phyloP scores from a whole-genome alignment of 345 rosid species.

The Durio zibethinus region DNA sequence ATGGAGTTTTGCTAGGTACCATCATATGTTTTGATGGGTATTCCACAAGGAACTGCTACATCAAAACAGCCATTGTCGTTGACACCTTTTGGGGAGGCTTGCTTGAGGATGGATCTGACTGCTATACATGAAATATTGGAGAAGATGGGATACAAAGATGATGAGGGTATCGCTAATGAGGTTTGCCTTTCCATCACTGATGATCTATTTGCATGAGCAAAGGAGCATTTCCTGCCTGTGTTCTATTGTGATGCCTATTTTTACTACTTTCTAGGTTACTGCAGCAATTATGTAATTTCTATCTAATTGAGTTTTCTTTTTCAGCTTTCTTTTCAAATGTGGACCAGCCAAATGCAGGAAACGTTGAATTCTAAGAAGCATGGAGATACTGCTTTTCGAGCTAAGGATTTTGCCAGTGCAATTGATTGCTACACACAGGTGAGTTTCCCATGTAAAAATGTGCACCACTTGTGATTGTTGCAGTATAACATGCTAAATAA shows the following conservation, averaged over 20 bases:
- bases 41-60: constrained; percentile 47
- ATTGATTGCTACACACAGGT: constrained; percentile 79
- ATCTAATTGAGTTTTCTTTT: constrained; percentile 5
- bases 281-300: background rate
- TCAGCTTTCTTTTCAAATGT: constrained; percentile 96
- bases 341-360: constrained; percentile 95
- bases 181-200: constrained; percentile 30
- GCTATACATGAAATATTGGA: constrained; percentile 82
- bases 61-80: constrained; percentile 42
- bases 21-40: constrained; percentile 55
- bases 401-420: constrained; percentile 73
- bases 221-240: background rate
- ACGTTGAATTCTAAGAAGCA: constrained; percentile 81
- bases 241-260: background rate
- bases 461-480: background rate
- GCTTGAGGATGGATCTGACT: constrained; percentile 77
- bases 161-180: constrained; percentile 87
- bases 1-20: constrained; percentile 48
- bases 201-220: background rate
- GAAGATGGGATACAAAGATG: constrained; percentile 90
- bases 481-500: background rate
- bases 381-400: constrained; percentile 87
- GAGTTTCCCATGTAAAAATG: constrained; percentile 14
- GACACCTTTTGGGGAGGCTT: constrained; percentile 83
- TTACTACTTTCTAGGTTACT: background rate